These are phyloP conservation scores for Suillus discolor DNA, from an alignment of 768 basidiomycete genomes.

Conservation along the genomic window DNA sequence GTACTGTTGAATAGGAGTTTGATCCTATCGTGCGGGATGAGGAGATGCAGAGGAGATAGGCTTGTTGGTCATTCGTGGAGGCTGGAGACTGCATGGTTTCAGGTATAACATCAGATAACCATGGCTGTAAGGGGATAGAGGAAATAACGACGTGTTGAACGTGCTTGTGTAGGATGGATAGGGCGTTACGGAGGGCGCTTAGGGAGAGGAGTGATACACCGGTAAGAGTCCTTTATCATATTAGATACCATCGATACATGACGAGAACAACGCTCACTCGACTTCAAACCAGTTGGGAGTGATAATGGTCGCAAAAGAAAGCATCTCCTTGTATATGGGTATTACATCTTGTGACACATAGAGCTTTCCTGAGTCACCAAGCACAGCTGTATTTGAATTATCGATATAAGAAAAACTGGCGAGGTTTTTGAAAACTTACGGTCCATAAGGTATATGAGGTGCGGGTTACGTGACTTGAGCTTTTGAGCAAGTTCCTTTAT, in stretches of 20 bases:
- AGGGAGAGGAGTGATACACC: conserved; percentile 68
- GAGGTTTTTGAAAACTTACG: conserved; percentile 54
- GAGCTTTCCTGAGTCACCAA: conserved; percentile 88
- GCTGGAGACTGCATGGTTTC: conserved; percentile 32
- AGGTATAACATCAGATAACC: conserved; percentile 62
- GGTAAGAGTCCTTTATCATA: conserved; percentile 66
- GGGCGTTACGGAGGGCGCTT: conserved; percentile 63
- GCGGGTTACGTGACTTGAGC: conserved; percentile 57
- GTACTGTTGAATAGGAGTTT: conserved; percentile 45
- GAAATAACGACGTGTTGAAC: conserved; percentile 92
- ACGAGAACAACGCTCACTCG: conserved; percentile 58
- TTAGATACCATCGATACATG: background rate
- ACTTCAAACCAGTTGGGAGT: conserved; percentile 99
- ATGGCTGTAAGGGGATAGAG: conserved; percentile 73
- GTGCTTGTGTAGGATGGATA: conserved; percentile 73
- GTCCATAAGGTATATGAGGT: conserved; percentile 86
- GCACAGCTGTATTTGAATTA: conserved; percentile 63
- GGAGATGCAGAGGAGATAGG: conserved; percentile 78
- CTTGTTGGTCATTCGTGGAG: conserved; percentile 26
- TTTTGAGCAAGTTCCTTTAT: conserved; percentile 64
- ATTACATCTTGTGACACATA: conserved; percentile 90
- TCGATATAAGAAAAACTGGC: background rate
- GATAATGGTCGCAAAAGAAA: conserved; percentile 87
- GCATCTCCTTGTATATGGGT: conserved; percentile 79
- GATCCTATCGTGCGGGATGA: conserved; percentile 48